These are phyloP conservation scores for Eimeria sp. DNA, from an alignment of 169 alveolate species.

Conservation along the genomic window DNA sequence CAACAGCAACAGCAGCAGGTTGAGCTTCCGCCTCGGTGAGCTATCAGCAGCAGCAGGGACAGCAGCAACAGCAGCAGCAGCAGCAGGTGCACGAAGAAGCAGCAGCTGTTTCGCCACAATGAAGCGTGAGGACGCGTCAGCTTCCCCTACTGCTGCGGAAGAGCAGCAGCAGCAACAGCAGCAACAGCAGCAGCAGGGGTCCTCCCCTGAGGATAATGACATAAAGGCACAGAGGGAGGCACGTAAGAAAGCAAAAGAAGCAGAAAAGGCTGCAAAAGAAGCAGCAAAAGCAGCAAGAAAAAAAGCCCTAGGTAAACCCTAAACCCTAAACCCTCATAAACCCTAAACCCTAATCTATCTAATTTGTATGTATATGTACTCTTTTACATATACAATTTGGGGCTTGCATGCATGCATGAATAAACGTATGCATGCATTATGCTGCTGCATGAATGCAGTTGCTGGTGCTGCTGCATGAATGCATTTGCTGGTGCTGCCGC, in stretches of 20 bases:
- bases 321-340: background rate
- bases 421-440: background rate
- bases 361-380: too few relatives aligned
- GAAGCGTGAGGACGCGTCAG: slow-evolving; percentile 12
- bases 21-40: background rate
- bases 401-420: background rate
- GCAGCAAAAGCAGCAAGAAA: slow-evolving; percentile 28
- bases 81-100: background rate
- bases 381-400: too few relatives aligned
- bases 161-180: too few relatives aligned
- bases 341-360: background rate
- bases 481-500: slow-evolving; percentile 3
- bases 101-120: background rate
- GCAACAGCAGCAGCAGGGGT: background rate
- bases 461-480: slow-evolving; percentile 11
- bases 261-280: background rate
- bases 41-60: background rate
- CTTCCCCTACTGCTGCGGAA: background rate
- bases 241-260: slow-evolving; percentile 74
- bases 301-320: slow-evolving; percentile 52
- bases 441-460: background rate
- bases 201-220: background rate
- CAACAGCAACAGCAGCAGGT: background rate
- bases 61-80: slow-evolving; percentile 55
- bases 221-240: slow-evolving; percentile 5